A percentile compares a stretch with the other conserved stretches of the same genome.
phyloP scores from a whole-genome alignment of 768 basidiomycete species.

The Podaxis sp. region DNA sequence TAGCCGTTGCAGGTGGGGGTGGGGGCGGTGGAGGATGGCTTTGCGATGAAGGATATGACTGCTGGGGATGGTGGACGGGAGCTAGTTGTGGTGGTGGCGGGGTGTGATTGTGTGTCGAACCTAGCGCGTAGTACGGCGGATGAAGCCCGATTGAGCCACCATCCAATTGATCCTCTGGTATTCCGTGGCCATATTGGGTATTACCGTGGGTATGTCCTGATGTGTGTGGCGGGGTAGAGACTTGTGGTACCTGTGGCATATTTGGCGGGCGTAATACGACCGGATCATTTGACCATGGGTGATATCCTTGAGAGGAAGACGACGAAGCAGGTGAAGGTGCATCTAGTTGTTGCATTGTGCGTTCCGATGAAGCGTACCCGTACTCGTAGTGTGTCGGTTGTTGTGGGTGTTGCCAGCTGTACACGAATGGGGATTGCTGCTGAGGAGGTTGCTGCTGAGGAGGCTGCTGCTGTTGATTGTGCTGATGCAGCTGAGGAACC shows the following conservation, averaged over 20 bases:
- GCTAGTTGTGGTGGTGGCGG: background rate
- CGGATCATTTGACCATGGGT: slow-evolving; percentile 10
- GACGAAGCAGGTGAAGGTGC: slow-evolving; percentile 4
- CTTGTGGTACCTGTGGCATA: background rate
- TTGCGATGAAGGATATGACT: background rate
- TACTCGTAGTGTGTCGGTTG: slow-evolving; percentile 20
- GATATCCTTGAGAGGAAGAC: slow-evolving; percentile 7
- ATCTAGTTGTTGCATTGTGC: slow-evolving; percentile 1
- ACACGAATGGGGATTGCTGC: slow-evolving; percentile 3
- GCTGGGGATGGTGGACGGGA: background rate
- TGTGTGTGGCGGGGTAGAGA: background rate
- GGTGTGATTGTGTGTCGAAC: background rate
- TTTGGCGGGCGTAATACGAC: slow-evolving; percentile 9
- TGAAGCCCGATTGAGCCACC: slow-evolving; percentile 1
- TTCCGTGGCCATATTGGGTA: background rate
- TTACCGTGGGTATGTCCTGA: background rate
- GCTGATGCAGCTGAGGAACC: background rate
- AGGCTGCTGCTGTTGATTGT: slow-evolving; percentile 9
- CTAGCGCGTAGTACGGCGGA: slow-evolving; percentile 4
- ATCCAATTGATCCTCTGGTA: background rate
- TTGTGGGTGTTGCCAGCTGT: slow-evolving; percentile 19
- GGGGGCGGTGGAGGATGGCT: too few relatives aligned
- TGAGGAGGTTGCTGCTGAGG: slow-evolving; percentile 17
- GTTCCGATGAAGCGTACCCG: background rate
- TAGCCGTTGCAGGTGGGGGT: background rate